Conservation (phyloP, 352 stramenopile species). For the Pythium sukuiense region DNA sequence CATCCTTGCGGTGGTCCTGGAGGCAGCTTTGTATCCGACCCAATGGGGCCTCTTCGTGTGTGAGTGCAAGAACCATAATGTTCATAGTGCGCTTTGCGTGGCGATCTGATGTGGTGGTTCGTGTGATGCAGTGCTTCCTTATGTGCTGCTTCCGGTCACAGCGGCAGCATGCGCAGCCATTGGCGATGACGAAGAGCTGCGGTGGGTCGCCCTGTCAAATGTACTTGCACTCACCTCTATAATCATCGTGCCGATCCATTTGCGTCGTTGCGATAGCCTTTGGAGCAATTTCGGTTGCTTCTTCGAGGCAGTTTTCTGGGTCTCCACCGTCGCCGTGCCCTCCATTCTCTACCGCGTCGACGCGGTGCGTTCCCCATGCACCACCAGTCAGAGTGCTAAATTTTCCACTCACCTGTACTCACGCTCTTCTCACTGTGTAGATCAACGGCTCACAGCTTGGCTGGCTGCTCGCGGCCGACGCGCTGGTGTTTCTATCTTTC, state of each 20-base stretch:
- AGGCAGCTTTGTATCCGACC: slow-evolving; percentile 56
- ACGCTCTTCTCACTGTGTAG: slow-evolving; percentile 22
- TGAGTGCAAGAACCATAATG: slow-evolving; percentile 22
- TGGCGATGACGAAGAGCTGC: slow-evolving; percentile 52
- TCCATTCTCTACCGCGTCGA: slow-evolving; percentile 66
- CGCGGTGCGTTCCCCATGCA: slow-evolving; percentile 34
- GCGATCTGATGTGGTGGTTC: background rate
- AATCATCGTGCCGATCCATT: background rate
- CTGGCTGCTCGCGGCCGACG: slow-evolving; percentile 62
- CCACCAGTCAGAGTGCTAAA: background rate
- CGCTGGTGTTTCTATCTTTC: slow-evolving; percentile 61
- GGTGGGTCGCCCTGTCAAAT: slow-evolving; percentile 16
- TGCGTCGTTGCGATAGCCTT: slow-evolving; percentile 16
- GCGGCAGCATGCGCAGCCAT: slow-evolving; percentile 54
- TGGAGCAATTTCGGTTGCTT: slow-evolving; percentile 75
- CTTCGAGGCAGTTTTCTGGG: slow-evolving; percentile 74
- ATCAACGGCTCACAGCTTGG: slow-evolving; percentile 59
- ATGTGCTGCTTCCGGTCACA: slow-evolving; percentile 63
- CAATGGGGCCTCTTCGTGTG: slow-evolving; percentile 69
- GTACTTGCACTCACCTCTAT: background rate
- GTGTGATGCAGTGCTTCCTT: slow-evolving; percentile 49
- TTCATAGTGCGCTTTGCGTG: background rate
- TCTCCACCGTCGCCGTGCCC: slow-evolving; percentile 58
- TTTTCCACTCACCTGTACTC: background rate
- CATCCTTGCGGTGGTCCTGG: slow-evolving; percentile 54